Percentiles rank a stretch among this genome's conserved stretches.
Conservation (phyloP, 2,329 filamentous ascomycete species). For the Penicillium vulpinum region DNA sequence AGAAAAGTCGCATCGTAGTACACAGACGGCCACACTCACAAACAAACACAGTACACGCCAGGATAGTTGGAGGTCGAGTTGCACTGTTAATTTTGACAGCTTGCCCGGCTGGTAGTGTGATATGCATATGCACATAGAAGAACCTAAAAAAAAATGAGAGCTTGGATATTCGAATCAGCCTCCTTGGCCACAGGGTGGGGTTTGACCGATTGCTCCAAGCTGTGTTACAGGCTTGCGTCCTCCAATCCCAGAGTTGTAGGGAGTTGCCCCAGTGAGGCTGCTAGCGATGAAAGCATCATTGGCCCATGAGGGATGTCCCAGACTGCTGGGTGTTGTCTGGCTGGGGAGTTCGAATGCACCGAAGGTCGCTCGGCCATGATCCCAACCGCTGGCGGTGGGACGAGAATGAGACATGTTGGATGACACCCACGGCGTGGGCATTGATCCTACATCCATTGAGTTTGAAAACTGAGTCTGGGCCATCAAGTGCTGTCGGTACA, state of each 20-base stretch:
- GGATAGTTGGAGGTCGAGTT: neutral
- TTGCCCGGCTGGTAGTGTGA: slow-evolving; percentile 3
- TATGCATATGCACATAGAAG: slow-evolving; percentile 10
- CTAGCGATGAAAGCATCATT: slow-evolving; percentile 40
- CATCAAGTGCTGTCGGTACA: slow-evolving; percentile 31
- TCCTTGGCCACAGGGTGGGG: slow-evolving; percentile 51
- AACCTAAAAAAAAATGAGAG: slow-evolving; percentile 7
- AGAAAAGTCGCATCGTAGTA: neutral
- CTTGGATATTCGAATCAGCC: slow-evolving; percentile 37
- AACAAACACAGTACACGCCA: slow-evolving; percentile 3
- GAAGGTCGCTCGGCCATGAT: slow-evolving; percentile 19
- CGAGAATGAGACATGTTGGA: slow-evolving; percentile 16
- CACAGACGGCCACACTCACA: neutral
- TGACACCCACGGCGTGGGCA: slow-evolving; percentile 29
- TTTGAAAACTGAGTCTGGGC: slow-evolving; percentile 26
- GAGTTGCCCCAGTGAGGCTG: slow-evolving; percentile 27
- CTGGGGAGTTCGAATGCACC: slow-evolving; percentile 25
- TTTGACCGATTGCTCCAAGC: slow-evolving; percentile 47
- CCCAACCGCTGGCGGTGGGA: slow-evolving; percentile 27
- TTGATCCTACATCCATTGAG: slow-evolving; percentile 21
- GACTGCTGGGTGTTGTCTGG: slow-evolving; percentile 29
- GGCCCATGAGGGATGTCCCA: slow-evolving; percentile 36
- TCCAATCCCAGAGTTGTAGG: slow-evolving; percentile 26
- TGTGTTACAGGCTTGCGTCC: slow-evolving; percentile 32
- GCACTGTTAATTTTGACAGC: neutral